Conservation (phyloP, 2,329 filamentous ascomycete genomes). For the Xylariaceae sp. region DNA sequence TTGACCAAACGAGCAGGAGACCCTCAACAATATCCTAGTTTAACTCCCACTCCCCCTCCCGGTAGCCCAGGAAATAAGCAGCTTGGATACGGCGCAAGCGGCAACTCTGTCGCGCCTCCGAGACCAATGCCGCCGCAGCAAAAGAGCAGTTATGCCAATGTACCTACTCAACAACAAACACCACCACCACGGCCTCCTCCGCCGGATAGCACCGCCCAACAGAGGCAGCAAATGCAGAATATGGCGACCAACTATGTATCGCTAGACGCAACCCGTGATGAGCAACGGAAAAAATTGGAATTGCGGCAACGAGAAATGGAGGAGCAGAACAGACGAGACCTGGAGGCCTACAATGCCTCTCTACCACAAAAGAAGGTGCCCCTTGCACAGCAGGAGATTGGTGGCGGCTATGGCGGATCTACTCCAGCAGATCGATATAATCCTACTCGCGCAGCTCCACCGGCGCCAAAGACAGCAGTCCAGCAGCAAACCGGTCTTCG, state of each 20-base stretch:
- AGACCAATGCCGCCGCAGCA: slow-evolving; percentile 60
- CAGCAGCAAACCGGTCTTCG: slow-evolving; percentile 56
- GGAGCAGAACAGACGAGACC: slow-evolving; percentile 69
- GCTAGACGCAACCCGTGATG: slow-evolving; percentile 50
- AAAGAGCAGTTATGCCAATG: slow-evolving; percentile 38
- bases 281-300: slow-evolving; percentile 61
- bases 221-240: slow-evolving; percentile 57
- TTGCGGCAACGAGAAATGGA: slow-evolving; percentile 53
- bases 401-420: slow-evolving; percentile 52
- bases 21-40: slow-evolving; percentile 64
- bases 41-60: slow-evolving; percentile 65
- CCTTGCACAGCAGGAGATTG: slow-evolving; percentile 85
- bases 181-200: slow-evolving; percentile 44
- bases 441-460: slow-evolving; percentile 79
- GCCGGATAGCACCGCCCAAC: slow-evolving; percentile 45
- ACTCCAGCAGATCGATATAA: slow-evolving; percentile 69
- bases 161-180: slow-evolving; percentile 35
- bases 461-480: slow-evolving; percentile 62
- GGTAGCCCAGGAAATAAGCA: slow-evolving; percentile 59
- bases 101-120: slow-evolving; percentile 64
- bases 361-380: slow-evolving; percentile 78
- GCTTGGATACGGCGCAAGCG: slow-evolving; percentile 53
- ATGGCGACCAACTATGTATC: slow-evolving; percentile 54
- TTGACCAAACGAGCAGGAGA: slow-evolving; percentile 74
- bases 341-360: slow-evolving; percentile 86